These are phyloP conservation scores for Butyriboletus loyo DNA, from an alignment of 768 basidiomycete genomes.

Conservation along the genomic window DNA sequence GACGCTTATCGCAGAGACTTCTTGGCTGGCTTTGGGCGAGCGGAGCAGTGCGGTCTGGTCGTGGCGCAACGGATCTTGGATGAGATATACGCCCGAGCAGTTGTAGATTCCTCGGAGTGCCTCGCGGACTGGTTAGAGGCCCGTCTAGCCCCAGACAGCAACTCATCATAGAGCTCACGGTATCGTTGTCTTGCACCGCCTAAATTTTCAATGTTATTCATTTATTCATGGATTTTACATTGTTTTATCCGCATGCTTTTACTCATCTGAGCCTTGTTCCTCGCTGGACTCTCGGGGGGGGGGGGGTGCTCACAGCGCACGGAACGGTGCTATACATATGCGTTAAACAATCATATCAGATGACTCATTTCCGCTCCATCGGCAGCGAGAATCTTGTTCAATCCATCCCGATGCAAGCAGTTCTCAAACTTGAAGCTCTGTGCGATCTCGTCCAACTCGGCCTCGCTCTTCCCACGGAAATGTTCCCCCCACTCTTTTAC, in stretches of 20 bases:
- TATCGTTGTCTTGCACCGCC: not conserved
- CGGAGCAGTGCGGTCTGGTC: conserved; percentile 65
- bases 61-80: conserved; percentile 59
- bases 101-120: conserved; percentile 28
- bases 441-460: conserved; percentile 71
- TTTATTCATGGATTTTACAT: too few relatives aligned
- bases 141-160: too few relatives aligned
- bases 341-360: not conserved
- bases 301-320: too few relatives aligned
- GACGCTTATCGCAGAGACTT: conserved; percentile 66
- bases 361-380: conserved; percentile 29
- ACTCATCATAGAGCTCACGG: too few relatives aligned
- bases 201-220: not conserved
- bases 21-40: conserved; percentile 71
- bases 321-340: too few relatives aligned
- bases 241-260: not conserved
- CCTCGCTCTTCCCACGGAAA: conserved; percentile 54
- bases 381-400: conserved; percentile 54
- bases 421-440: conserved; percentile 68
- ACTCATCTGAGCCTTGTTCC: not conserved
- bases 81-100: conserved; percentile 37
- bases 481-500: conserved; percentile 73
- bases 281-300: not conserved
- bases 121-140: conserved; percentile 49
- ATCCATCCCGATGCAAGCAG: conserved; percentile 63